These are phyloP conservation scores for Juglanconis sp. DNA, from an alignment of 2,329 filamentous ascomycete species.

Conservation along the genomic window DNA sequence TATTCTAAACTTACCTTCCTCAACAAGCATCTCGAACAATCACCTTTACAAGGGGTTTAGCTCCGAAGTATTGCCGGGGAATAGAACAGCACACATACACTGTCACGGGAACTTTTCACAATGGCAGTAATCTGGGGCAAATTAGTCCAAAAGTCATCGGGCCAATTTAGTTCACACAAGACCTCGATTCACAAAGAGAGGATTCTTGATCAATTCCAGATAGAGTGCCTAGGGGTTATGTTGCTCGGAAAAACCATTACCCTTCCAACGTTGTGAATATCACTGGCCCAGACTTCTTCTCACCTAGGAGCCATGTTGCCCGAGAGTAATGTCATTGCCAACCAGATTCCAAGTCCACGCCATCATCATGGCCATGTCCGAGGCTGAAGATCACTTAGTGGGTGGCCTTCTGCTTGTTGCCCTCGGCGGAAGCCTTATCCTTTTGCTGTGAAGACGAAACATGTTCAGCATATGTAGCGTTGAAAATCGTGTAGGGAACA, in stretches of 20 bases:
- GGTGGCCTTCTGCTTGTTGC: constrained; percentile 36
- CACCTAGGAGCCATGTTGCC: background rate
- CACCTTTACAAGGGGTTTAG: too few species aligned
- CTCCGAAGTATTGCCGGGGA: too few species aligned
- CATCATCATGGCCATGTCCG: background rate
- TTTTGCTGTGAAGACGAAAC: constrained; percentile 5
- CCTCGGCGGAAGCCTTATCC: constrained; percentile 36
- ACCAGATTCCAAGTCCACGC: constrained; percentile 9
- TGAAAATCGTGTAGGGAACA: too few species aligned
- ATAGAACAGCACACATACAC: too few species aligned
- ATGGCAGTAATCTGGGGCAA: too few species aligned
- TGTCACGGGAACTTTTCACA: too few species aligned
- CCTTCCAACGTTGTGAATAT: background rate
- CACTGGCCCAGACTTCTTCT: background rate
- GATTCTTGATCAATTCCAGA: constrained; percentile 23
- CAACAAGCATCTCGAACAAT: too few species aligned
- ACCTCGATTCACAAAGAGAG: background rate
- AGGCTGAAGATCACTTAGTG: constrained; percentile 28
- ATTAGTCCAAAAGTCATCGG: too few species aligned
- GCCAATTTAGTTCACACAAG: background rate
- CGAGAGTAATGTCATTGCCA: constrained; percentile 5
- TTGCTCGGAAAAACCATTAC: constrained; percentile 20
- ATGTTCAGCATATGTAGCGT: background rate
- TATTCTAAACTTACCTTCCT: too few species aligned
- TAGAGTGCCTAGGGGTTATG: constrained; percentile 27